Evolutionary conservation across 345 rosid species (phyloP), one percentile per base, ranked within the genome.

Genomic region (Eucalyptus erythrocorys): DNA sequence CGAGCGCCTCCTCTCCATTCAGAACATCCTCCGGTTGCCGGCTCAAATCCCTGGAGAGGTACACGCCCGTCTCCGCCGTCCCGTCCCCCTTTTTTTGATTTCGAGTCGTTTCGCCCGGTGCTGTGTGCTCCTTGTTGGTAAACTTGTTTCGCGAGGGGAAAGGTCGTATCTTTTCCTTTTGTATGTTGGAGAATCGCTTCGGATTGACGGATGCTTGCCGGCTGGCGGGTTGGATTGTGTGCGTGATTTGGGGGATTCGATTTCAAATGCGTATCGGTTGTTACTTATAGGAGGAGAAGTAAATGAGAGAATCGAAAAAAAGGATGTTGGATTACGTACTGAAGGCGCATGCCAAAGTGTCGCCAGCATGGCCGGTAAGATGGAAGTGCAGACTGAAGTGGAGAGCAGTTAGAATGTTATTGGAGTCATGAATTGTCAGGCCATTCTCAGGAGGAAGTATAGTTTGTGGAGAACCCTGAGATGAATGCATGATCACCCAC

Each of bases 1-100:
- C 48, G 94, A 93, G 51, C 95, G 97, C 49, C 96, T 97, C 76
- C 96, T 98, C 81, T 95, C 99, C 8, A 95, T 98, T 42, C 96
- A 96, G 85, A 95, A 94, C 89, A 93, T 93, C 94, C 91, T 98
- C 93, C 92, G 98, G 88, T 90, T 93, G 50, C 95, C 96, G 26
- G 88, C 90, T 88, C 95, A 93, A 85, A 89, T 91, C 66, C 85
- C 42, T 40, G 82, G 82, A 22, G 82, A 76, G 82, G 82, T 76
- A 40, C 7, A 30, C 27, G 42, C 82, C 47, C 27, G 42, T 68
- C 34, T 34, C 42, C 43, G 19, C 43, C 42, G 6, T 34, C 43
- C 24, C 21, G 2, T 13, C 12, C 12, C 6, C 12, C 12, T 1
- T 1, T 59, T 59, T 40, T 21, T 37, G 15, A 3, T 40, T 22